These are phyloP conservation scores for Suillus spraguei DNA, from an alignment of 768 basidiomycete species.

Conservation along the genomic window DNA sequence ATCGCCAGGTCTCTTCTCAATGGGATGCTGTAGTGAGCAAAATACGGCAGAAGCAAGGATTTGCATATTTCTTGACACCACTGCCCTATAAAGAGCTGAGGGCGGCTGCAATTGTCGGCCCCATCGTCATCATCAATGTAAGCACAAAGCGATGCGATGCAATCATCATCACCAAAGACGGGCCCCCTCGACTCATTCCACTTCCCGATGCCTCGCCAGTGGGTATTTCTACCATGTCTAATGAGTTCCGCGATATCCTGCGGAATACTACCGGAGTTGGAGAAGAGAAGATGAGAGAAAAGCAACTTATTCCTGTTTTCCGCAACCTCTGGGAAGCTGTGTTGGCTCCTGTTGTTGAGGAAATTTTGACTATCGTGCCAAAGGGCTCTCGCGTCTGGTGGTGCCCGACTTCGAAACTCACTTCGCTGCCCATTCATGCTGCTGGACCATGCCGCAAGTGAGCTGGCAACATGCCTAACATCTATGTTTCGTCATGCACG, in stretches of 20 bases:
- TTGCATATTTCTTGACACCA: constrained; percentile 34
- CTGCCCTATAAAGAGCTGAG: constrained; percentile 21
- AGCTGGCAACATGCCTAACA: constrained; percentile 13
- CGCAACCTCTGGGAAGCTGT: constrained; percentile 29
- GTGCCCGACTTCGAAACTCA: constrained; percentile 35
- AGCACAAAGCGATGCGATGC: constrained; percentile 39
- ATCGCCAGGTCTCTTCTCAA: constrained; percentile 21
- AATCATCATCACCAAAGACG: constrained; percentile 32
- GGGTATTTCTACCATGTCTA: constrained; percentile 15
- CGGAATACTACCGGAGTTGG: constrained; percentile 14
- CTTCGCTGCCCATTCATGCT: constrained; percentile 35
- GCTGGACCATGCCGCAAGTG: constrained; percentile 31
- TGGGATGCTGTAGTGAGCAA: constrained; percentile 22
- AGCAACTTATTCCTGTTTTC: constrained; percentile 14
- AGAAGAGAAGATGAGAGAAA: constrained; percentile 28
- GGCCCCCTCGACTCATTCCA: constrained; percentile 22
- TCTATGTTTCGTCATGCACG: constrained; percentile 37
- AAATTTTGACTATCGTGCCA: constrained; percentile 18
- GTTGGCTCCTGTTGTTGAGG: constrained; percentile 23
- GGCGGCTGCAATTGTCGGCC: constrained; percentile 28
- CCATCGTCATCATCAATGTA: constrained; percentile 41
- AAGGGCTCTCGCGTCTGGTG: constrained; percentile 33
- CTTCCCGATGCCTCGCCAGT: constrained; percentile 19
- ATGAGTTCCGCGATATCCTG: constrained; percentile 12
- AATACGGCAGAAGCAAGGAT: constrained; percentile 28